These are phyloP conservation scores for Hymenoscyphus repandus DNA, from an alignment of 2,329 filamentous ascomycete species.

Conservation along the genomic window DNA sequence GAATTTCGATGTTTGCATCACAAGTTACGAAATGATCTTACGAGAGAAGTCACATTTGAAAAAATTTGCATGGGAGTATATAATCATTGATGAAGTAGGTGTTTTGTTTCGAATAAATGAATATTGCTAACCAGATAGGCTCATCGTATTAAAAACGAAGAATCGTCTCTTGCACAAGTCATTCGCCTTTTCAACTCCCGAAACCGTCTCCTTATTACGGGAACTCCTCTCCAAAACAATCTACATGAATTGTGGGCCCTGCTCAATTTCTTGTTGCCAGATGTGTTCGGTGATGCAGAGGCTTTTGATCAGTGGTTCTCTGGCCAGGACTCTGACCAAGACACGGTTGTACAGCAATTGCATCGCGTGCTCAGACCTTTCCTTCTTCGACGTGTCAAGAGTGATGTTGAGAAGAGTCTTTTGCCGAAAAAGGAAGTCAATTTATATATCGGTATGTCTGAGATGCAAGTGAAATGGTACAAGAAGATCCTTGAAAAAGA, in stretches of 20 bases:
- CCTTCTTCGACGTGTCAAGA: conserved; percentile 91
- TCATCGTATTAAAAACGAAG: conserved; percentile 98
- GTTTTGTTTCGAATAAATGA: not conserved
- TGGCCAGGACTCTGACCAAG: conserved; percentile 81
- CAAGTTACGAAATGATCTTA: conserved; percentile 98
- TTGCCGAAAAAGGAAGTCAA: conserved; percentile 97
- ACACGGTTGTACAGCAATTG: conserved; percentile 91
- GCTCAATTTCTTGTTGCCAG: conserved; percentile 94
- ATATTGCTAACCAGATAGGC: conserved; percentile 38
- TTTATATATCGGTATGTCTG: conserved; percentile 94
- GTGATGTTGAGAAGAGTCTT: conserved; percentile 95
- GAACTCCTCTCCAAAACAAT: conserved; percentile 96
- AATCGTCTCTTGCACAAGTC: conserved; percentile 93
- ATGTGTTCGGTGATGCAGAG: conserved; percentile 94
- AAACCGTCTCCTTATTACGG: conserved; percentile 91
- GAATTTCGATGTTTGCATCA: conserved; percentile 96
- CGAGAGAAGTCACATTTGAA: conserved; percentile 91
- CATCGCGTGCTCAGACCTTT: conserved; percentile 92
- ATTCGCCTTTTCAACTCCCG: conserved; percentile 94
- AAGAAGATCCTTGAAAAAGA: conserved; percentile 98
- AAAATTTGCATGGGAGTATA: conserved; percentile 99
- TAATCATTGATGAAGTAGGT: conserved; percentile 84
- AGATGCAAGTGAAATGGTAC: conserved; percentile 99
- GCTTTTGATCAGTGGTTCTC: conserved; percentile 99
- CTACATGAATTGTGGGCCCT: conserved; percentile 96